Conservation (phyloP, 805 yeast species). For the Barnettozyma populi region DNA sequence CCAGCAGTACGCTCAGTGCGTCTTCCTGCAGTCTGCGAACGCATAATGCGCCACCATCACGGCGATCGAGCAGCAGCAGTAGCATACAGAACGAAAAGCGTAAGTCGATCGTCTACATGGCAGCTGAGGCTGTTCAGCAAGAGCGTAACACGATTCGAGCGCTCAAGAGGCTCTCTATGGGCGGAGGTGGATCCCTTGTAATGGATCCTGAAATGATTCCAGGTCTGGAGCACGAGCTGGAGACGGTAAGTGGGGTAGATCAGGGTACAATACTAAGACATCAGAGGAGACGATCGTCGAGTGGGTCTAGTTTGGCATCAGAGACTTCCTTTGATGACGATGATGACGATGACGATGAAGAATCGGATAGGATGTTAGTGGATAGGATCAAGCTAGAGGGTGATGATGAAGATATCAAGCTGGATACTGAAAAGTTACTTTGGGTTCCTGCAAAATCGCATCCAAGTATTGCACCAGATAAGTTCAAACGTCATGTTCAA, state of each 20-base stretch:
- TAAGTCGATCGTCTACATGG: constrained; percentile 45
- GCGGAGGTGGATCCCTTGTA: constrained; percentile 41
- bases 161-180: constrained; percentile 68
- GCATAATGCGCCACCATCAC: not conserved
- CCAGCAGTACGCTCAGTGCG: not conserved
- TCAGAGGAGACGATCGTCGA: constrained; percentile 14
- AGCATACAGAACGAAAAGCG: constrained; percentile 14
- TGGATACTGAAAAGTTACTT: constrained; percentile 46
- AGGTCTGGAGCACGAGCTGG: constrained; percentile 28
- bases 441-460: constrained; percentile 98
- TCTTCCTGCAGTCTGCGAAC: not conserved
- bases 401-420: constrained; percentile 9
- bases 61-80: not conserved
- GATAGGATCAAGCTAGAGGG: constrained; percentile 3
- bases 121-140: constrained; percentile 72
- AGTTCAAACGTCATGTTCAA: constrained; percentile 63
- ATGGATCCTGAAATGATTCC: constrained; percentile 71
- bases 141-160: constrained; percentile 72
- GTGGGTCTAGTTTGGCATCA: constrained; percentile 16
- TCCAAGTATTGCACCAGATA: constrained; percentile 93
- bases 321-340: constrained; percentile 8
- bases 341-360: constrained; percentile 4
- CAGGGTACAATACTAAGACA: not conserved
- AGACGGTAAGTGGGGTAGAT: constrained; percentile 19
- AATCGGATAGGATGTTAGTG: constrained; percentile 11